Conservation (phyloP, 331 rosid genomes). For the Erythrophleum ivorense region DNA sequence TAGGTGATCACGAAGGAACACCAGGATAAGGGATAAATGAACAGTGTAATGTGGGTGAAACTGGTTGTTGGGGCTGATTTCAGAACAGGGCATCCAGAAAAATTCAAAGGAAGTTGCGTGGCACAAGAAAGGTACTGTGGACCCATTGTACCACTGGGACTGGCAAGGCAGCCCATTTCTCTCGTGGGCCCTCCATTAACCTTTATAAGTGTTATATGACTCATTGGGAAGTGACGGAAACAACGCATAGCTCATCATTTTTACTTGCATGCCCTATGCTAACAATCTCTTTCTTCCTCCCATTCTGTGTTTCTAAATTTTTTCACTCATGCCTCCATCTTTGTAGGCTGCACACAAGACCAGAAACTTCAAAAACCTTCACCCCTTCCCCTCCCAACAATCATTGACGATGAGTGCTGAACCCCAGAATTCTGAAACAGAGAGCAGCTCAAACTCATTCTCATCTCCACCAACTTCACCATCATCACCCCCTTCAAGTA, state of each 20-base stretch:
- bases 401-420: conserved; percentile 43
- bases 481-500: conserved; percentile 10
- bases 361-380: background rate
- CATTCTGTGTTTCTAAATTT: background rate
- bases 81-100: background rate
- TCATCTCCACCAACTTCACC: conserved; percentile 56
- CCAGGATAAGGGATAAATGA: conserved; percentile 39
- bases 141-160: conserved; percentile 27
- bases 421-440: conserved; percentile 51
- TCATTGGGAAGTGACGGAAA: conserved; percentile 46
- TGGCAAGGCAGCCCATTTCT: conserved; percentile 53
- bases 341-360: background rate
- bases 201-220: conserved; percentile 58
- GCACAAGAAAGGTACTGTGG: conserved; percentile 37
- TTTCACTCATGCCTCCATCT: background rate
- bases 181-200: conserved; percentile 40
- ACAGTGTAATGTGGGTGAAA: conserved; percentile 42
- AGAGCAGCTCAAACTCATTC: conserved; percentile 56
- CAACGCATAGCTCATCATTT: conserved; percentile 17
- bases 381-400: background rate
- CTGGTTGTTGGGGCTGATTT: background rate
- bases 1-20: background rate
- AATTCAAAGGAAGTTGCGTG: conserved; percentile 53
- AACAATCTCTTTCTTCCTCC: background rate
- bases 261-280: conserved; percentile 15